Base-by-base conservation (phyloP, 2,329 filamentous ascomycete species). In the Lecanicillium sp. region DNA sequence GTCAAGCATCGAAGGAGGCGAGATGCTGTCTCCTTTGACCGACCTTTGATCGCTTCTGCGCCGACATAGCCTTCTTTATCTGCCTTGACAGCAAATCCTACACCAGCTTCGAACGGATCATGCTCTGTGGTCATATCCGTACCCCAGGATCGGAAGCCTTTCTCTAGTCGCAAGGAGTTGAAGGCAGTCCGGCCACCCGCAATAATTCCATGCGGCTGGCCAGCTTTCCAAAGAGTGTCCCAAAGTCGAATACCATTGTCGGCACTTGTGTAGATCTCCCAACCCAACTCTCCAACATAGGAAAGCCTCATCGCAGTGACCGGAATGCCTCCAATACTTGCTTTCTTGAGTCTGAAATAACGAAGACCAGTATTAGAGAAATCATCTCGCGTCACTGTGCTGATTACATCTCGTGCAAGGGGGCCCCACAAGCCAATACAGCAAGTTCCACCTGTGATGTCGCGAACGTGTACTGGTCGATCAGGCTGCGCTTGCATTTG, bases 361-460 rank as follows among this genome's bases (percentile, higher is more conserved):
- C 68, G 65, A 1, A 80, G 57, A 0, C 58, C 67, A 16, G 58
- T 57, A 41, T 65, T 58, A 5, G 56, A 56, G 39, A 71, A 65
- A 48, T 73, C 67, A 22, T 70, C 68, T 0, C 54, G 45, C 45
- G 59, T 69, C 41, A 72, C 53, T 0, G 51, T 48, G 4, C 54
- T 48, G 28, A 80, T 63, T 0, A 80, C 67, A 3, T 75, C 66
- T 4, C 63, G 58, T 0, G 75, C 62, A 9, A 59, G 64, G 32
- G 78, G 78, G 0, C 77, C 77, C 75, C 76, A 81, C 13, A 81
- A 68, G 0, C 77, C 77, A 15, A 81, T 63, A 42, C 71, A 73
- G 49, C 75, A 80, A 1, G 75, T 78, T 4, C 64, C 68, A 1
- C 73, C 71, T 0, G 77, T 81, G 32, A 79, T 64, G 30, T 81